Evolutionary conservation across 2,329 filamentous ascomycete species (phyloP).

Genomic region (Nemania sp.): DNA sequence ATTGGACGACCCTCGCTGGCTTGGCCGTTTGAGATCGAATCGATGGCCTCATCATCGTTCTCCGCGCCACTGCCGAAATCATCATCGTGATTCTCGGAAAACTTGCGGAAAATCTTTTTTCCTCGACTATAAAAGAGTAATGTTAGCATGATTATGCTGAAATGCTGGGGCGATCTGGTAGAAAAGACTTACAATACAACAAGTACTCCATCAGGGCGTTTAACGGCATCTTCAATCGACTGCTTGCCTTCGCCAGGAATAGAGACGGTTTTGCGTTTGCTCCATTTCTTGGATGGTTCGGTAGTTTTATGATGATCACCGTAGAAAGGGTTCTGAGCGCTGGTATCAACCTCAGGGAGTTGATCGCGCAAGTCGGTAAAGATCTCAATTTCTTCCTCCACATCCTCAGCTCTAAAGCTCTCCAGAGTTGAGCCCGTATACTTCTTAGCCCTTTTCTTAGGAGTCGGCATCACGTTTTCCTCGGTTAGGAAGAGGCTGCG

Average conservation of each 20-base stretch:
- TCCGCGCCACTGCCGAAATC: slow-evolving; percentile 41
- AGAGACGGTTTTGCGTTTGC: slow-evolving; percentile 58
- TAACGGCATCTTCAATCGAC: slow-evolving; percentile 64
- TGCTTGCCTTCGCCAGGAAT: slow-evolving; percentile 61
- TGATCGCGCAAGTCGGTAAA: slow-evolving; percentile 82
- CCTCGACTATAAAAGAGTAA: slow-evolving; percentile 62
- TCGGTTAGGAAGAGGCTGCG: slow-evolving; percentile 65
- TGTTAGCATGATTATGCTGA: slow-evolving; percentile 31
- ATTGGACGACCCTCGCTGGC: slow-evolving; percentile 43
- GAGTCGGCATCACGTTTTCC: slow-evolving; percentile 60
- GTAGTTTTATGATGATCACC: slow-evolving; percentile 48
- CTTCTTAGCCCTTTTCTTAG: slow-evolving; percentile 62
- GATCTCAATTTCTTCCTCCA: slow-evolving; percentile 66
- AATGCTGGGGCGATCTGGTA: slow-evolving; percentile 10
- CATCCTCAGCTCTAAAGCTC: slow-evolving; percentile 61
- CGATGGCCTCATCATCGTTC: slow-evolving; percentile 25
- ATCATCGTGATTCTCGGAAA: slow-evolving; percentile 48
- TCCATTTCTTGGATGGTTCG: slow-evolving; percentile 50
- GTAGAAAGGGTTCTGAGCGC: slow-evolving; percentile 73
- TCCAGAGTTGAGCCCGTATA: slow-evolving; percentile 58
- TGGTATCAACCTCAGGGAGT: slow-evolving; percentile 68
- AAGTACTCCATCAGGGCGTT: slow-evolving; percentile 72
- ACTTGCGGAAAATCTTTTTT: slow-evolving; percentile 76
- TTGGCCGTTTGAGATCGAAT: slow-evolving; percentile 35
- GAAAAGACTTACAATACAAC: slow-evolving; percentile 71